Evolutionary conservation across 2,329 filamentous ascomycete genomes (phyloP).

Genomic region (Botrytis tulipae): DNA sequence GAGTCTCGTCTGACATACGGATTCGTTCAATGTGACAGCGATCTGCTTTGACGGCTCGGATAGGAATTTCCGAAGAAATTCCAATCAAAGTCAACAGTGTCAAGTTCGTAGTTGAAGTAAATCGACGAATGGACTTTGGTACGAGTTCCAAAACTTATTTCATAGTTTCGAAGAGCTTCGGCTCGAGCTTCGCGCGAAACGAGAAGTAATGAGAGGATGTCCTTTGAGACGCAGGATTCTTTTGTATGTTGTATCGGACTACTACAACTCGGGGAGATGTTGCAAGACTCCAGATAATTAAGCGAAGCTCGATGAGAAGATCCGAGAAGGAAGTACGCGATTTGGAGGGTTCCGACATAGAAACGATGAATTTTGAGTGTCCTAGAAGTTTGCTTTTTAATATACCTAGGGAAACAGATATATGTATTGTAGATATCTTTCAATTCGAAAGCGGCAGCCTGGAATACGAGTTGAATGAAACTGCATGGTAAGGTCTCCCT

Average conservation of each 20-base stretch:
- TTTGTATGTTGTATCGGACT: background rate
- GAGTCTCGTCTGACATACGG: background rate
- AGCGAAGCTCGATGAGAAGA: background rate
- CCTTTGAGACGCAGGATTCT: background rate
- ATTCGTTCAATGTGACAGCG: too few relatives aligned
- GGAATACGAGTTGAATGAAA: background rate
- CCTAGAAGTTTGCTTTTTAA: background rate
- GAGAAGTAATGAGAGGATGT: background rate
- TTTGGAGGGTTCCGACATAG: background rate
- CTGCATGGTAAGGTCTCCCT: background rate
- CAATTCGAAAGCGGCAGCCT: background rate
- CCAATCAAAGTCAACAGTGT: background rate
- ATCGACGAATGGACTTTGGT: background rate
- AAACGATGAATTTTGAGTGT: background rate
- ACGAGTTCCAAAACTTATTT: background rate
- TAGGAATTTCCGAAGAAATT: background rate
- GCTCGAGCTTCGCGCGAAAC: background rate
- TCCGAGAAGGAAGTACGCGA: background rate
- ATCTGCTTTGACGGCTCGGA: background rate
- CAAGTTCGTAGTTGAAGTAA: constrained; percentile 1
- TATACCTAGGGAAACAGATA: background rate
- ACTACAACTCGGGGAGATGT: background rate
- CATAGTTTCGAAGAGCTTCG: constrained; percentile 3
- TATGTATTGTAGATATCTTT: background rate
- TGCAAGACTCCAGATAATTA: background rate